Conservation (phyloP, 257 asterid species). For the Solanum peruvianum region DNA sequence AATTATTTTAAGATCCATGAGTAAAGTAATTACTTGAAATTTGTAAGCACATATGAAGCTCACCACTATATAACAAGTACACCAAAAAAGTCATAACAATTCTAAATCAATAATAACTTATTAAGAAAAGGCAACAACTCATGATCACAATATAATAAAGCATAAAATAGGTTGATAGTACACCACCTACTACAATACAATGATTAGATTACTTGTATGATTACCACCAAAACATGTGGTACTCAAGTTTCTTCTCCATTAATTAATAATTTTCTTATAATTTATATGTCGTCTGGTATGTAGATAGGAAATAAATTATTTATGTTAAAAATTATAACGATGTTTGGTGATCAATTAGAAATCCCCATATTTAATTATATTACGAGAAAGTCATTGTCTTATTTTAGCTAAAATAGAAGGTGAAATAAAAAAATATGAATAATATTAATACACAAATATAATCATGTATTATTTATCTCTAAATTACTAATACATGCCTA, state of each 20-base stretch:
- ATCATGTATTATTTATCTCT: no score
- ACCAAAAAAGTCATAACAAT: neutral
- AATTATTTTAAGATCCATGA: no score
- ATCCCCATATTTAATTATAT: neutral
- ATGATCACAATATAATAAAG: neutral
- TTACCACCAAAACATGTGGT: neutral
- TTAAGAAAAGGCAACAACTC: neutral
- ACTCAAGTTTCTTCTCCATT: neutral
- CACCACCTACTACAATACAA: neutral
- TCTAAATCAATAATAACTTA: neutral
- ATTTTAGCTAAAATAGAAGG: no score
- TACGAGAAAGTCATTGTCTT: no score
- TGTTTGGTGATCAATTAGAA: rapidly evolving
- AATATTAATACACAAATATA: no score
- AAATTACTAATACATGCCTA: no score
- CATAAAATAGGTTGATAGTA: neutral
- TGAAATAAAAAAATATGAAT: no score
- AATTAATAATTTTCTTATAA: no score
- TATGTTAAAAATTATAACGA: no score
- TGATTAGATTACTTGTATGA: neutral
- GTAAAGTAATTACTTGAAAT: neutral
- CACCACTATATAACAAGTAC: neutral
- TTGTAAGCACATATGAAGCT: neutral
- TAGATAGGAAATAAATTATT: no score
- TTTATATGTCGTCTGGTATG: neutral